Evolutionary conservation across 441 rosid species (phyloP), one percentile per base, ranked within the genome.

Genomic region (Erysimum cheiri): DNA sequence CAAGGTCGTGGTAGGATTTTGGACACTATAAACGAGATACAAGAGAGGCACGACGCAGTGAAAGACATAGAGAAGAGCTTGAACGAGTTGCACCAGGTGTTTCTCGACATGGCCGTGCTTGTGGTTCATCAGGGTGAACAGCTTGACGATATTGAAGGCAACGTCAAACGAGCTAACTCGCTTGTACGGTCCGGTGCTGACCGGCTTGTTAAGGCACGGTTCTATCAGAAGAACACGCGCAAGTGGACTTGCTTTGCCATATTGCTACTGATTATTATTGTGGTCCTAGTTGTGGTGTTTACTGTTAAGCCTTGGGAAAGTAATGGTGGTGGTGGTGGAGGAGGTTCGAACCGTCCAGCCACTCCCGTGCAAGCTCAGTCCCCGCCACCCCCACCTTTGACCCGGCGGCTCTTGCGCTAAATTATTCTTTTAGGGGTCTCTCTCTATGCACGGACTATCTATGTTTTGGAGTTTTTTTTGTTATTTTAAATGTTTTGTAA

Each of bases 21-120:
- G 76, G 95, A 93, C 74, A 87, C 97, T 0, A 89, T 89, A 12
- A 85, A 83, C 5, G 96, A 89, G 79, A 89, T 93, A 29, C 96
- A 91, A 57, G 97, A 93, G 78, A 88, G 96, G 59, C 96, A 93
- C 8, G 97, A 88, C 24, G 96, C 97, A 0, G 98, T 85, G 22
- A 88, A 82, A 71, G 90, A 91, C 22, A 70, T 93, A 69, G 91
- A 91, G 84, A 89, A 87, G 79, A 85, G 90, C 50, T 85, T 93
- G 6, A 87, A 81, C 70, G 96, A 91, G 82, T 67, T 91, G 77
- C 96, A 93, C 78, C 97, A 93, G 59, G 93, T 91, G 56, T 91
- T 90, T 79, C 53, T 88, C 15, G 96, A 89, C 75, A 93, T 93
- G 98, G 92, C 96, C 0, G 97, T 89, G 29, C 59, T 93, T 73